These are phyloP conservation scores for Xerocomus minutiporus DNA, from an alignment of 1,284 basidiomycete genomes.

Conservation along the genomic window DNA sequence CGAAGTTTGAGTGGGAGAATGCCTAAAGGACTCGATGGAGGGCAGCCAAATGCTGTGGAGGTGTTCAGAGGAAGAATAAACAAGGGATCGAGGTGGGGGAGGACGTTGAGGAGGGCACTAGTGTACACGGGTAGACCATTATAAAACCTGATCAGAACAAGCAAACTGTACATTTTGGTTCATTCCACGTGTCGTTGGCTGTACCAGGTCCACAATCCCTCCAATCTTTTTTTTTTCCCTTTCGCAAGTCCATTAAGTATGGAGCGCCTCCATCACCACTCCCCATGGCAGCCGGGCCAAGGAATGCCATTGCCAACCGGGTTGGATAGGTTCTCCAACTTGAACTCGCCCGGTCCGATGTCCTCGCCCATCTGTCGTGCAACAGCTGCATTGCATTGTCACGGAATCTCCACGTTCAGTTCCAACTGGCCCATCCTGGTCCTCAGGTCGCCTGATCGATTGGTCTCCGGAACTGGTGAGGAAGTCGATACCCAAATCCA, in stretches of 20 bases:
- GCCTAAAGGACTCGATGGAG: not conserved
- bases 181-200: slow-evolving; percentile 6
- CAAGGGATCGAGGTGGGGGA: slow-evolving; percentile 1
- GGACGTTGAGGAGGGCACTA: slow-evolving; percentile 2
- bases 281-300: not conserved
- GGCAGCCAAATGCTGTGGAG: not conserved
- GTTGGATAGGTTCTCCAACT: not conserved
- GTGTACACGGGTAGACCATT: slow-evolving; percentile 22
- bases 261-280: not conserved
- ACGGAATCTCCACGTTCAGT: not conserved
- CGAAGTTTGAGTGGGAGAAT: not conserved
- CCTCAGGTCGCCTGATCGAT: not conserved
- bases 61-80: not conserved
- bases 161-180: slow-evolving; percentile 25
- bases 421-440: not conserved
- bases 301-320: not conserved
- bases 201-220: not conserved
- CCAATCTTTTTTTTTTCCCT: not conserved
- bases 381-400: not conserved
- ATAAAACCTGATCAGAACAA: slow-evolving; percentile 30
- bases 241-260: not conserved
- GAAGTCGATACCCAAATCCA: not conserved
- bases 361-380: not conserved
- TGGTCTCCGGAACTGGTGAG: not conserved
- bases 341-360: not conserved